phyloP scores from a whole-genome alignment of 1,284 basidiomycete species.

The Melampsora abietis-canadensis region DNA sequence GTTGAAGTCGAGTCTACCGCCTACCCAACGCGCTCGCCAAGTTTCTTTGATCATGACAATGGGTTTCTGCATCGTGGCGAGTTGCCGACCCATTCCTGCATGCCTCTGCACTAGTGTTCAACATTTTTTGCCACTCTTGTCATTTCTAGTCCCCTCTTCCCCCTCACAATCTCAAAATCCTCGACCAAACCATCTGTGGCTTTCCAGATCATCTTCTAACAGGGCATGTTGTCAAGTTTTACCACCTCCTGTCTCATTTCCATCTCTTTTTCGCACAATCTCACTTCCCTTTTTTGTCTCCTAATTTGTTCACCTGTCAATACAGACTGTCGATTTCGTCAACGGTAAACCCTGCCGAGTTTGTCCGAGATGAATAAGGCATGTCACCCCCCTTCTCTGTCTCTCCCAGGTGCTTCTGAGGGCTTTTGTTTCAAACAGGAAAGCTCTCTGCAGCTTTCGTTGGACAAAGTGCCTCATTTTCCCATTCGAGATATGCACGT shows the following conservation, averaged over 20 bases:
- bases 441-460: constrained; percentile 23
- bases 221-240: constrained; percentile 8
- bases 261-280: constrained; percentile 9
- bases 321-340: constrained; percentile 3
- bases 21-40: neutral
- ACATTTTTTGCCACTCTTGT: constrained; percentile 1
- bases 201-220: constrained; percentile 8
- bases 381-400: constrained; percentile 22
- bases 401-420: constrained; percentile 23
- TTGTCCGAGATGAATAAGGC: constrained; percentile 38
- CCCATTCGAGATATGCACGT: constrained; percentile 22
- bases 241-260: constrained; percentile 5
- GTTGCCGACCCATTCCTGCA: constrained; percentile 3
- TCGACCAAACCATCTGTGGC: constrained; percentile 8
- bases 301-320: constrained; percentile 14
- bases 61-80: constrained; percentile 7
- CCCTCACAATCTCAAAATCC: constrained; percentile 5
- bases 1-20: constrained; percentile 4
- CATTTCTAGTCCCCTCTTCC: neutral
- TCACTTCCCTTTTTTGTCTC: constrained; percentile 14
- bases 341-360: constrained; percentile 15
- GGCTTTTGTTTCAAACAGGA: neutral
- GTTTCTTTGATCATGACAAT: constrained; percentile 1
- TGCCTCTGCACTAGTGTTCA: constrained; percentile 7
- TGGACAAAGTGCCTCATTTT: constrained; percentile 2